phyloP scores from a whole-genome alignment of 306 rosid species.

The Pterocarpus santalinus region DNA sequence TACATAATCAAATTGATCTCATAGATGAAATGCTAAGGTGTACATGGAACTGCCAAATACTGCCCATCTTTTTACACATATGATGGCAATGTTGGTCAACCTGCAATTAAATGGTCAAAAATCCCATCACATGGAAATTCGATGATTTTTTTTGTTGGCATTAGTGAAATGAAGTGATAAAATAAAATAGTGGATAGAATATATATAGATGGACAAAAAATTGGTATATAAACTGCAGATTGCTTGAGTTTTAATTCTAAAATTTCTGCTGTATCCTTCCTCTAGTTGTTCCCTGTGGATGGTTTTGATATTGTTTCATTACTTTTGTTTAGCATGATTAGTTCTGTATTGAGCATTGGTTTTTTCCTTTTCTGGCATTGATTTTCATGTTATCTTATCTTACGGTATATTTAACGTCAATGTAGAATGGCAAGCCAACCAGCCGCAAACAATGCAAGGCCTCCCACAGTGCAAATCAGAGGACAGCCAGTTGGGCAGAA shows the following conservation, averaged over 20 bases:
- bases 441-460: conserved; percentile 51
- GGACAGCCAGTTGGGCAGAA: conserved; percentile 71
- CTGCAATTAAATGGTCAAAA: not conserved
- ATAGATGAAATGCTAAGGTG: not conserved
- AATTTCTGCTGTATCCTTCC: not conserved
- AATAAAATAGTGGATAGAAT: not conserved
- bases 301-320: not conserved
- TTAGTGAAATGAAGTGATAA: not conserved
- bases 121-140: not conserved
- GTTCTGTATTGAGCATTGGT: not conserved
- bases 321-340: not conserved
- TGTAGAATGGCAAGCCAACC: conserved; percentile 70
- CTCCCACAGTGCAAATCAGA: conserved; percentile 63
- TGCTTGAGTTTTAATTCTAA: not conserved
- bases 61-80: not conserved
- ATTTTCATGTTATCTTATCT: conserved; percentile 4
- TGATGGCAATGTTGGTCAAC: not conserved
- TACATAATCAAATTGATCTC: not conserved
- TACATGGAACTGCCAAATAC: not conserved
- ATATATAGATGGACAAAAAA: not conserved
- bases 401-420: conserved; percentile 29
- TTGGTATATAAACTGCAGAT: not conserved
- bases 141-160: not conserved
- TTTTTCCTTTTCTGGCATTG: not conserved
- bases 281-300: not conserved